phyloP scores from a whole-genome alignment of 345 rosid genomes.

The Eucalyptus camaldulensis region DNA sequence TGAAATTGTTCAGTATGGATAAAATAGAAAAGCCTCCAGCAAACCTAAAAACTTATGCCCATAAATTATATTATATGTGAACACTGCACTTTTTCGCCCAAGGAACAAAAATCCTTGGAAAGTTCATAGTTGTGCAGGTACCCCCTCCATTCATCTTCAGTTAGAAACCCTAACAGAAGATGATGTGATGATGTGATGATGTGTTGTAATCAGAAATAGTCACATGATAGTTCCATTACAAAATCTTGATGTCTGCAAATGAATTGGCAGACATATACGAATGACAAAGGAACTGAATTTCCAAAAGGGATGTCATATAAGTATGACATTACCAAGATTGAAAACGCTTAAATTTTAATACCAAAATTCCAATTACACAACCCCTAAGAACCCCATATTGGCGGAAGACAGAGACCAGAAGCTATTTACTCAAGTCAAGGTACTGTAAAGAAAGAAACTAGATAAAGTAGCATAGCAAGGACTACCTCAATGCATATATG shows the following conservation, averaged over 20 bases:
- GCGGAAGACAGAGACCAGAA: neutral
- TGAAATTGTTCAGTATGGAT: neutral
- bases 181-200: neutral
- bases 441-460: neutral
- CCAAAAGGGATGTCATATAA: neutral
- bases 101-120: neutral
- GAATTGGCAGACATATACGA: neutral
- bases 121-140: neutral
- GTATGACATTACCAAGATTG: neutral
- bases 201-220: neutral
- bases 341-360: neutral
- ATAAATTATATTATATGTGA: neutral
- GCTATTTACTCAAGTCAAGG: neutral
- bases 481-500: constrained; percentile 71
- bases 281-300: neutral
- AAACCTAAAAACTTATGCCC: neutral
- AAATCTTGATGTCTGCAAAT: neutral
- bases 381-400: neutral
- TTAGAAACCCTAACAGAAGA: neutral
- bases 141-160: neutral
- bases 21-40: neutral
- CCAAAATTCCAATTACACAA: neutral
- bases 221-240: neutral
- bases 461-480: neutral
- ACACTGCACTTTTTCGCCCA: neutral